Evolutionary conservation across 352 stramenopile genomes (phyloP), one percentile per base, ranked within the genome.

Genomic region (Pythium biforme): DNA sequence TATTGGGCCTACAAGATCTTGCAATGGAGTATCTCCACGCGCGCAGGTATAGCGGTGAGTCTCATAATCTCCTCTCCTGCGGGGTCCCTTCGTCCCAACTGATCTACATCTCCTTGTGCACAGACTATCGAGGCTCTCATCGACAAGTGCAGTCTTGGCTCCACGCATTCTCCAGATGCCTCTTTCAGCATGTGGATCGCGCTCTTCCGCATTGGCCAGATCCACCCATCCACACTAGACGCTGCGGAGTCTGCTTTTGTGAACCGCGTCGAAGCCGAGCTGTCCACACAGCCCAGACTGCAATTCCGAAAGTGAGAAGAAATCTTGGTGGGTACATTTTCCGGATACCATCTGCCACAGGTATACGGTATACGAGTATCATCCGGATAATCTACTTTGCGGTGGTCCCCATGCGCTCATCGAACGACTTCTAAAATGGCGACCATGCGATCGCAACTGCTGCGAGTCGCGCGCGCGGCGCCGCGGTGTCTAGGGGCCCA

Each of bases 1-100:
- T 89, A 92, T 54, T 92, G 83, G 83, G 75, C 68, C 19, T 89
- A 85, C 50, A 72, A 74, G 25, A 67, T 92, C 29, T 59, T 92
- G 22, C 74, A 88, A 29, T 92, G 81, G 81, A 86, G 74, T 56
- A 59, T 88, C 9, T 90, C 83, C 8, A 73, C 64, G 39, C 74
- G 73, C 59, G 73, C 81, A 54, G 83, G 68, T 33, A 76, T 92
- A 15, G 76, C 70, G 48, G 83, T 92, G 72, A 51, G 73, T 50
- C 23, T 48, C n/a, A n/a, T n/a, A n/a, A n/a, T n/a, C 20, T 49
- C 43, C 5, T 34, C 29, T 34, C 29, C 29, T 34, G 29, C 29
- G 4, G 4, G 29, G 10, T 34, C 5, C n/a, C n/a, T n/a, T 34
- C 10, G 29, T 10, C 52, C 12, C 43, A 56, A 7, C 20, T 59